Percentiles rank a stretch among this genome's conserved stretches.
These are phyloP conservation scores for Xylaria arbuscula DNA, from an alignment of 2,329 filamentous ascomycete genomes.

Conservation along the genomic window DNA sequence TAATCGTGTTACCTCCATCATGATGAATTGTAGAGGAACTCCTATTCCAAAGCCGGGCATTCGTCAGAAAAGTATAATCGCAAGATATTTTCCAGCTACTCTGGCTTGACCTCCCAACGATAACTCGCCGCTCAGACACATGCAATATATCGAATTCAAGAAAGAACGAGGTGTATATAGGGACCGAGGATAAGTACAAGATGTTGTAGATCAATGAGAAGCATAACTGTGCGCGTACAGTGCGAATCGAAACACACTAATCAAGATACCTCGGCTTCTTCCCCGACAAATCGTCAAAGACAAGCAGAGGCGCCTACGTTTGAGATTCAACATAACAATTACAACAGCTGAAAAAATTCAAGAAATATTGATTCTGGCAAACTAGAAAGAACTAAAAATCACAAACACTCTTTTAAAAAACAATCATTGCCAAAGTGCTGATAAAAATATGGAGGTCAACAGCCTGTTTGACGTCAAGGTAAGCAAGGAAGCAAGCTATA, in stretches of 20 bases:
- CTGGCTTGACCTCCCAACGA: too few relatives aligned
- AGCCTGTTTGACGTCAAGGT: slow-evolving; percentile 71
- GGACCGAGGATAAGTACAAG: background rate
- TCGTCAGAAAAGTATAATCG: too few relatives aligned
- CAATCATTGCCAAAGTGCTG: background rate
- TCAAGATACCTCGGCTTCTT: background rate
- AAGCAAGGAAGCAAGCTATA: slow-evolving; percentile 39
- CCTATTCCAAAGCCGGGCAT: too few relatives aligned
- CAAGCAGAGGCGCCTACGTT: background rate
- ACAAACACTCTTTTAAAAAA: background rate
- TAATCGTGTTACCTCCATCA: too few relatives aligned
- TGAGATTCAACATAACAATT: background rate
- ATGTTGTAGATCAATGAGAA: background rate
- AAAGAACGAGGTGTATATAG: too few relatives aligned
- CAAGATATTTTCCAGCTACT: too few relatives aligned
- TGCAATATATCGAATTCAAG: background rate
- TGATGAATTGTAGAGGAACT: too few relatives aligned
- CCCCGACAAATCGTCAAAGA: background rate
- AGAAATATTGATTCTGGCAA: background rate
- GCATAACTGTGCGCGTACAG: background rate
- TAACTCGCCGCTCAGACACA: too few relatives aligned
- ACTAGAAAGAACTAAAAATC: too few relatives aligned
- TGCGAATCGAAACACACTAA: slow-evolving; percentile 1
- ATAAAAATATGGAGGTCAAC: slow-evolving; percentile 62
- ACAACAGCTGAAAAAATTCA: background rate